Evolutionary conservation across 805 yeast species (phyloP).

Genomic region (Komagataella phaffii): DNA sequence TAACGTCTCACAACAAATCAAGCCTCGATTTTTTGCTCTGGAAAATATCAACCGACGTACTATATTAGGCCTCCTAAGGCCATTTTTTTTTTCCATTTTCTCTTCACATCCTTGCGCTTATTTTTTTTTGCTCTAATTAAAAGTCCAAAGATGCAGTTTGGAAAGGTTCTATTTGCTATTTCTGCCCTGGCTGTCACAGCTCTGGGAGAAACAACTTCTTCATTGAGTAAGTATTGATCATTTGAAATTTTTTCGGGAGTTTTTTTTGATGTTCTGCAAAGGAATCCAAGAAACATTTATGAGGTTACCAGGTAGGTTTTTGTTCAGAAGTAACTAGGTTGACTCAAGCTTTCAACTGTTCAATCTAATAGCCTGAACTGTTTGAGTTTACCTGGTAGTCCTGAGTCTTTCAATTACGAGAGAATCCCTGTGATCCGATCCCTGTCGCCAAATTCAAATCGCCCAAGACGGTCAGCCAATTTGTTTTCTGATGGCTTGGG

Average conservation of each 20-base stretch:
- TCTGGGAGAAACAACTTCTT: slow-evolving; percentile 23
- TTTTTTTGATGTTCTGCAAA: background rate
- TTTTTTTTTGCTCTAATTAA: slow-evolving; percentile 3
- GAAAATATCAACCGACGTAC: background rate
- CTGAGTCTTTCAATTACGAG: background rate
- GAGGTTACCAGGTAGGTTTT: background rate
- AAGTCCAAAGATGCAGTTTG: slow-evolving; percentile 32
- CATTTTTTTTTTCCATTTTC: slow-evolving; percentile 1
- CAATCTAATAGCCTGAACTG: background rate
- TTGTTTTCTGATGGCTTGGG: background rate
- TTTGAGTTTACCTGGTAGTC: background rate
- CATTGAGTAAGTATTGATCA: slow-evolving; percentile 19
- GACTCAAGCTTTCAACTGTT: background rate
- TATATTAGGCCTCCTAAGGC: background rate
- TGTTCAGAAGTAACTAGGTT: background rate
- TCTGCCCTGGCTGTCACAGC: slow-evolving; percentile 38
- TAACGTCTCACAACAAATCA: background rate
- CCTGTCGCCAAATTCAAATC: background rate
- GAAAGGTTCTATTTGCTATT: slow-evolving; percentile 30
- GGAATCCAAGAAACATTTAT: background rate
- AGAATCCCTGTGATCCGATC: background rate
- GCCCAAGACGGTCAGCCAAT: background rate
- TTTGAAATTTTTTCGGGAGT: slow-evolving; percentile 1
- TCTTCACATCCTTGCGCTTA: slow-evolving; percentile 1
- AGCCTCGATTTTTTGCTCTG: background rate